Conservation (phyloP, 2,329 filamentous ascomycete genomes). For the Penicillium aurantiogriseum region DNA sequence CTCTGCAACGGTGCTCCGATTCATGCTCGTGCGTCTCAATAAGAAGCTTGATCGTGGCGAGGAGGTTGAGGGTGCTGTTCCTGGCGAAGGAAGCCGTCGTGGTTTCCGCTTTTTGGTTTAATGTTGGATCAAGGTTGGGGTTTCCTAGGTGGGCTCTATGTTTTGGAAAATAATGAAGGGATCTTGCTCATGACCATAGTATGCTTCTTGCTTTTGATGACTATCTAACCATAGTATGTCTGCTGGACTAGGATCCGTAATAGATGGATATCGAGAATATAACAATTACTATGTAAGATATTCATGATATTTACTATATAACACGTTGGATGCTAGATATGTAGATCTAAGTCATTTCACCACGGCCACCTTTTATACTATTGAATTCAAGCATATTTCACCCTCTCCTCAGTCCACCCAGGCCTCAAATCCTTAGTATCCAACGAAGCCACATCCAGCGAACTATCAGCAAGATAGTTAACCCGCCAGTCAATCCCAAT, state of each 20-base stretch:
- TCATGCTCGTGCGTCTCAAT: conserved; percentile 65
- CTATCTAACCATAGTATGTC: background rate
- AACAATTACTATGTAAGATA: background rate
- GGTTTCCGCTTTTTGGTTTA: conserved; percentile 67
- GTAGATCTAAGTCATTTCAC: background rate
- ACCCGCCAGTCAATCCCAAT: conserved; percentile 52
- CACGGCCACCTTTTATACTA: no score
- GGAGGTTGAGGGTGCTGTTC: conserved; percentile 54
- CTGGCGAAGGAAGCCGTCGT: conserved; percentile 56
- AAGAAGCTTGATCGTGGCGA: conserved; percentile 67
- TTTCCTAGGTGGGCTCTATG: background rate
- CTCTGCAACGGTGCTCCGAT: conserved; percentile 61
- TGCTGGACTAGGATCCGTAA: background rate
- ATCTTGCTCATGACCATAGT: background rate
- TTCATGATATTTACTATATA: background rate
- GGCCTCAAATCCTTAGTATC: conserved; percentile 52
- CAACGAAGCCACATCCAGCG: conserved; percentile 51
- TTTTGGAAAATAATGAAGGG: no score
- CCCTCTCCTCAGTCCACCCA: conserved; percentile 45
- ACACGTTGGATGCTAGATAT: background rate
- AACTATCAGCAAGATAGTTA: conserved; percentile 55
- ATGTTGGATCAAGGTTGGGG: background rate
- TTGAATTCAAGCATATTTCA: conserved; percentile 36
- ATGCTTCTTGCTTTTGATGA: background rate
- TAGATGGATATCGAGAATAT: background rate